These are phyloP conservation scores for Saccharomycopsis sp. DNA, from an alignment of 805 yeast species.

Conservation along the genomic window DNA sequence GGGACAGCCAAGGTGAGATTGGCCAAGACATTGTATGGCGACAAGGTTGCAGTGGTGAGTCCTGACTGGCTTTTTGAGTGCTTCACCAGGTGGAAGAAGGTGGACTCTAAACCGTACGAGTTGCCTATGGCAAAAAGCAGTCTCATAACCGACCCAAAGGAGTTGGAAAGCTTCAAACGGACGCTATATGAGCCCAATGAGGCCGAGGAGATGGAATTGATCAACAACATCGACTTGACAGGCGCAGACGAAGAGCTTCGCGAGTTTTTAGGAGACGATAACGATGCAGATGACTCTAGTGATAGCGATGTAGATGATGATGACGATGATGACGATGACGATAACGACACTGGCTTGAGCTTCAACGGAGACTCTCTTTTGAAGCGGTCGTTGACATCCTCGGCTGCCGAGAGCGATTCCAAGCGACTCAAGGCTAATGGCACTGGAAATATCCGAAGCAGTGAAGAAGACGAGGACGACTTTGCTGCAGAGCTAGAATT, in stretches of 20 bases:
- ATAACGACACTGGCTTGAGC: conserved; percentile 8
- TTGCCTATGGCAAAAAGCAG: conserved; percentile 46
- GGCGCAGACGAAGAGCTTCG: conserved; percentile 20
- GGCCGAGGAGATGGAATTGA: conserved; percentile 7
- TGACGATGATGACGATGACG: conserved; percentile 17
- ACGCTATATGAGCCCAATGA: conserved; percentile 12
- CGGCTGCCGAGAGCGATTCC: neutral
- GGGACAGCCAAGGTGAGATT: conserved; percentile 79
- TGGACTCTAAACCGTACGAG: conserved; percentile 53
- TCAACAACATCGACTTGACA: conserved; percentile 12
- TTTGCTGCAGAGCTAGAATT: conserved; percentile 29
- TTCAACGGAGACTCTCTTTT: neutral
- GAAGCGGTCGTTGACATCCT: neutral
- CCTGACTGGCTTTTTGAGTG: conserved; percentile 92
- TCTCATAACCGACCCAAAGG: conserved; percentile 27
- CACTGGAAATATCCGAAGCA: conserved; percentile 9
- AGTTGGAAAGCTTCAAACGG: conserved; percentile 15
- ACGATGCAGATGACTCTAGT: conserved; percentile 1
- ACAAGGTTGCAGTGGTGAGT: conserved; percentile 64
- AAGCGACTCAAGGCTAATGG: neutral
- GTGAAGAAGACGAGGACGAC: conserved; percentile 28
- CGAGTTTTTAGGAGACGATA: conserved; percentile 13
- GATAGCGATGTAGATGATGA: conserved; percentile 14
- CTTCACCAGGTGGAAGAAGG: conserved; percentile 68
- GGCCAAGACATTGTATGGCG: conserved; percentile 58